These are phyloP conservation scores for Rhodotorula sp. DNA, from an alignment of 1,284 basidiomycete species.

Conservation along the genomic window DNA sequence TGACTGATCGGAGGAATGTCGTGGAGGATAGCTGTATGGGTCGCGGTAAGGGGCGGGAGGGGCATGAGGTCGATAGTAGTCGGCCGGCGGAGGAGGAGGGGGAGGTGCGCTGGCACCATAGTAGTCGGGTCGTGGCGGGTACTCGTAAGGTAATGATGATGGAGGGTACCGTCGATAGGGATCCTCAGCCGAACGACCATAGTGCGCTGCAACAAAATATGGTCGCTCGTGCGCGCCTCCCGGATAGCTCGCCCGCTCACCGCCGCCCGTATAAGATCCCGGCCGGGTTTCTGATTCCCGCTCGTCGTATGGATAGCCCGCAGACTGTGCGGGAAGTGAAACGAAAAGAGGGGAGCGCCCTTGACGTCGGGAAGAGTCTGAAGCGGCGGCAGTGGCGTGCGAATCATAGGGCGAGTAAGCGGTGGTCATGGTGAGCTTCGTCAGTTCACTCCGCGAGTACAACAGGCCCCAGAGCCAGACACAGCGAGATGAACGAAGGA, in stretches of 20 bases:
- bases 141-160: neutral
- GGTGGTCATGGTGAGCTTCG: neutral
- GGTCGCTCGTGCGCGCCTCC: neutral
- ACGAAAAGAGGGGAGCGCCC: slow-evolving; percentile 13
- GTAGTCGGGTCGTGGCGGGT: neutral
- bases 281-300: too few species aligned
- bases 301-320: too few species aligned
- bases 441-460: neutral
- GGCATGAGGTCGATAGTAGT: neutral
- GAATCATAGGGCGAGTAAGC: slow-evolving; percentile 10
- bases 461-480: neutral
- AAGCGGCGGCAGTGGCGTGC: neutral
- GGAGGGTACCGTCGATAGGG: neutral
- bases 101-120: neutral
- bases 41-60: neutral
- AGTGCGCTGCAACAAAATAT: neutral
- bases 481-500: neutral
- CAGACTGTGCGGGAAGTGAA: neutral
- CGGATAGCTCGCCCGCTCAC: neutral
- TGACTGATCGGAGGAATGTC: neutral
- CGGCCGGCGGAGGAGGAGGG: neutral
- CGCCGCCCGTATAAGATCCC: too few species aligned
- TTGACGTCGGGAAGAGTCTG: neutral
- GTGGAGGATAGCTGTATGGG: slow-evolving; percentile 8
- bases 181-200: neutral